These are phyloP conservation scores for Thraustochytrium striatum DNA, from an alignment of 352 stramenopile species.

Conservation along the genomic window DNA sequence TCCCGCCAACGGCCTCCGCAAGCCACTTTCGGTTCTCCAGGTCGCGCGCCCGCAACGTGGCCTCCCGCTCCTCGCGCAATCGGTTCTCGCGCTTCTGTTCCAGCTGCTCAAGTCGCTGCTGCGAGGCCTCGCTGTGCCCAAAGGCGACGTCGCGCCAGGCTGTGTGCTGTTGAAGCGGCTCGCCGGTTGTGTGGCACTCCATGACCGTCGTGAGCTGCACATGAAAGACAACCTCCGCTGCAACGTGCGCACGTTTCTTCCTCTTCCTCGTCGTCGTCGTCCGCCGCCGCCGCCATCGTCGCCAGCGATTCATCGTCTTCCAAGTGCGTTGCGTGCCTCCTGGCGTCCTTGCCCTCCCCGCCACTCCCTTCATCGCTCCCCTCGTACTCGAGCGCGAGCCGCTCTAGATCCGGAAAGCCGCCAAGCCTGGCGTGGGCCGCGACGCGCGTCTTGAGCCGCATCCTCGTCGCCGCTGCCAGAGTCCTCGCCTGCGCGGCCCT, in stretches of 20 bases:
- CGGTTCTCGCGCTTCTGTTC: neutral
- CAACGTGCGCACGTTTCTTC: neutral
- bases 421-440: too few species aligned
- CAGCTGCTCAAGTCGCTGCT: neutral
- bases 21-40: neutral
- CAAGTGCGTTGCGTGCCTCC: too few species aligned
- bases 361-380: too few species aligned
- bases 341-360: too few species aligned
- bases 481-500: too few species aligned
- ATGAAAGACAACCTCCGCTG: neutral
- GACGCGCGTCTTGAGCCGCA: too few species aligned
- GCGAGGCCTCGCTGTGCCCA: neutral
- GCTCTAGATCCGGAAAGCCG: too few species aligned
- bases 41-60: neutral
- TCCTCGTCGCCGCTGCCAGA: too few species aligned
- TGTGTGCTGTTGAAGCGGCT: neutral
- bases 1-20: neutral
- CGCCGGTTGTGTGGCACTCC: neutral
- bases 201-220: neutral
- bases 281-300: too few species aligned
- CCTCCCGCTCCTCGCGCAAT: neutral
- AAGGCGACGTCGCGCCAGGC: slow-evolving; percentile 6
- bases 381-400: too few species aligned
- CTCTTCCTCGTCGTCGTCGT: too few species aligned
- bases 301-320: too few species aligned